Percentiles rank a stretch among this genome's conserved stretches.
phyloP scores from a whole-genome alignment of 106 monocot genomes.

The Acorus gramineus region DNA sequence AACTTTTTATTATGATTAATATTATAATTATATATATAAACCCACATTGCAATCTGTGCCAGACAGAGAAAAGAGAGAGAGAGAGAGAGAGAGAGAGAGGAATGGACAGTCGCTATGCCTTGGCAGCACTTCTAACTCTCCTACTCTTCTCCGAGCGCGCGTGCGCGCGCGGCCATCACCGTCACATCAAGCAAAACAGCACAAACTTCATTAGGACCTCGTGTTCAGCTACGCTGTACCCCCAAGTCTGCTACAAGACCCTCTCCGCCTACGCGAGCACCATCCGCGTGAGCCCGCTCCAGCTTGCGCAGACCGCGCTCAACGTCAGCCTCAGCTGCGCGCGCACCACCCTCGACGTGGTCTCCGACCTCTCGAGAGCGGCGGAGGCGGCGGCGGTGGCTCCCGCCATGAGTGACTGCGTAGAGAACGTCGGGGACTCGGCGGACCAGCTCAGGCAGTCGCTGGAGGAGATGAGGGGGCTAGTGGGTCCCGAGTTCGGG shows the following conservation, averaged over 20 bases:
- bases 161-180: no score
- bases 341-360: background rate
- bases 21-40: no score
- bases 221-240: conserved; percentile 17
- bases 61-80: no score
- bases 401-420: conserved; percentile 17
- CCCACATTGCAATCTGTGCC: no score
- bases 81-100: no score
- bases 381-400: background rate
- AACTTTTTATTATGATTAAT: no score
- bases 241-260: conserved; percentile 12
- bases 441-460: conserved; percentile 7
- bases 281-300: conserved; percentile 1
- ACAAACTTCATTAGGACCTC: conserved; percentile 5
- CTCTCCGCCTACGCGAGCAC: conserved; percentile 11
- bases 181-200: no score
- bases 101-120: no score
- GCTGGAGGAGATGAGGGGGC: conserved; percentile 1
- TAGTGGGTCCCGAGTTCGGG: background rate
- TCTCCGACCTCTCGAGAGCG: background rate
- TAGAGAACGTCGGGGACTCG: conserved; percentile 6
- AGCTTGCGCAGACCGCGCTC: conserved; percentile 12
- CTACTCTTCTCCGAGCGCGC: no score
- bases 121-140: no score
- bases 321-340: conserved; percentile 7